Base-by-base conservation (phyloP, 1,284 basidiomycete species). In the Baeospora myosura region DNA sequence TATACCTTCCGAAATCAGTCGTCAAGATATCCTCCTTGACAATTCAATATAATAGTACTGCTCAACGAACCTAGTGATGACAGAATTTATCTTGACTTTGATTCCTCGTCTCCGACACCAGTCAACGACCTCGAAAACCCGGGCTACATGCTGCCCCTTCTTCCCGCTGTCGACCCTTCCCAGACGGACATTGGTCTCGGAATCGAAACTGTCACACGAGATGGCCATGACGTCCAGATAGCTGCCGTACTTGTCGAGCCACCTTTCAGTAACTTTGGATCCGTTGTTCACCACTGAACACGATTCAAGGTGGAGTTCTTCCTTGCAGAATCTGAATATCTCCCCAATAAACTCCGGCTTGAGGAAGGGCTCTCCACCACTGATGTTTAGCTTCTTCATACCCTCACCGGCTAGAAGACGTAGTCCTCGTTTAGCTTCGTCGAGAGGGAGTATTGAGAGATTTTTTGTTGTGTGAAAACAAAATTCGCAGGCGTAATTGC, bases 321-420 rank as follows among this genome's bases (percentile, higher is more conserved):
- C 61, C 44, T 69, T 68, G 46, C 65, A 67, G 30, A 56, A 69
- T 3, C 56, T 53, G 53, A 69, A 66, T 0, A 66, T 37, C 22
- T 67, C 63, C 0, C 67, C 64, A 5, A 69, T 60, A 38, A 63
- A 65, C 0, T 50, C 44, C 0, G 66, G 54, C 33, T 67, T 52
- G 7, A 69, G 58, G 43, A 68, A 65, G 0, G 66, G 66, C 33
- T 69, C 66, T 0, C 66, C 66, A 1, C 67, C 67, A 34, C 59
- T 61, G 41, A 67, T 66, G 42, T 69, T 67, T n/a, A 69, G 51
- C 37, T 69, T 69, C 40, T 51, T 55, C 66, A 69, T 69, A 0
- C 67, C 66, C 0, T 58, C 57, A 2, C 60, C 51, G 0, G 43
- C 56, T 2, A 69, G 61, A 25, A 68, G 43, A 6, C 62, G 55